Base-by-base conservation (phyloP, 2,329 filamentous ascomycete species). In the Ophiocordyceps robertsii region DNA sequence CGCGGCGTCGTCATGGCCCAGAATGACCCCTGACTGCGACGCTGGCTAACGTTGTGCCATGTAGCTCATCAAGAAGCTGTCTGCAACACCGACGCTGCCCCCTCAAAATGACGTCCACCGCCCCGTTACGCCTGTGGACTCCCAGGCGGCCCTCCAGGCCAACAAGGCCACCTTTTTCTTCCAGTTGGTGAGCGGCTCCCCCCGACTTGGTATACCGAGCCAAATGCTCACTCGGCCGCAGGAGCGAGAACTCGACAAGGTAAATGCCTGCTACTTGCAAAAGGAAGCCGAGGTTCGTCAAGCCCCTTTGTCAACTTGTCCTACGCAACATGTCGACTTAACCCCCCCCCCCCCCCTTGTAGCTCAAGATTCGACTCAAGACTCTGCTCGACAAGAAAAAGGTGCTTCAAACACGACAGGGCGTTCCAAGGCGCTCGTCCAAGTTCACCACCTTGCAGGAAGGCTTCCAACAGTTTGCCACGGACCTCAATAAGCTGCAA, bases 151-250 rank as follows among this genome's bases (percentile, higher is more conserved):
- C 38, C 72, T 96, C 40, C 89, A 95, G 63, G 92, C 90, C 44
- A 98, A 98, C 67, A 95, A 93, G 66, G 90, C 90, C 44, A 94
- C 90, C 11, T 98, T 98, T 67, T 98, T 98, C 73, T 96, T 96
- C 62, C 85, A 92, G 63, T 72, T 98, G 63, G 88, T 95, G 76
- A 60, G 79, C 35, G 3, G 13, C 29, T 6, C 17, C 36, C n/a
- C 31, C 6, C 31, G 9, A 10, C 17, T 36, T 7, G 16, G 14
- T 16, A 10, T 10, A 3, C 13, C 6, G 17, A 16, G 4, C n/a
- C 5, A 14, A 3, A 41, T 3, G 9, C 35, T 29, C 13, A n/a
- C 17, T 6, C 27, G n/a, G n/a, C 5, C 29, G 47, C 60, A 95
- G 88, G 92, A 98, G 73, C 82, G 92, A 54, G 92, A 98, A 63